Evolutionary conservation across 1,284 basidiomycete genomes (phyloP), one percentile per base, ranked within the genome.

Genomic region (Moniliella sp.): DNA sequence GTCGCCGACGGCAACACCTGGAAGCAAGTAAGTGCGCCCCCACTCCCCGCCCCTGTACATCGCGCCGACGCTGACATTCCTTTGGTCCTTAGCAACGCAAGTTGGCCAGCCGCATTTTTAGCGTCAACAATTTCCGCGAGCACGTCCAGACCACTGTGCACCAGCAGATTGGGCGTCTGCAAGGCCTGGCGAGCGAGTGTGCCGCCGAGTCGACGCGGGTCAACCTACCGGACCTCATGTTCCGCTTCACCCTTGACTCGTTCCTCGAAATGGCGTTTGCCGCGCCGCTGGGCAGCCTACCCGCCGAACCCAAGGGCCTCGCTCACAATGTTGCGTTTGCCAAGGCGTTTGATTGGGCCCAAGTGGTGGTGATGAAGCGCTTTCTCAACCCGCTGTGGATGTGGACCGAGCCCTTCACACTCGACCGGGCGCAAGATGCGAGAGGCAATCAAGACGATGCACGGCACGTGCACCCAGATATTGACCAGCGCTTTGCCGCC

Each of bases 261-360:
- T 35, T 31, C 25, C 14, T 18, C 17, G 26, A 23, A n/a, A 29
- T 34, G 18, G 40, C 33, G 5, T 34, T 34, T 19, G 19, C 16
- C 10, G 17, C 40, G 5, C 42, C 42, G 17, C 36, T 49, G 31
- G 32, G 40, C 31, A 44, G 40, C 31, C 35, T 50, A 14, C 34
- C 40, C 17, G 31, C 29, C n/a, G 29, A 36, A 26, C 50, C 33
- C 3, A 39, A 33, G 9, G 44, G 39, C 9, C 39, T 50, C 15
- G 38, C 47, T n/a, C 36, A 32, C n/a, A 40, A 43, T 9, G 51
- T 57, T 7, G 40, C 44, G 2, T 61, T 61, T 16, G 51, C 56
- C 0, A 34, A 36, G 5, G 53, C 53, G 17, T 61, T 61, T 30
- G 58, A 61, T 39, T 50, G 44, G 28, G 50, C 43, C 1, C 57